Percentiles rank a stretch among this genome's conserved stretches.
phyloP scores from a whole-genome alignment of 2,329 filamentous ascomycete genomes.

The Ceratocystis ficicola region DNA sequence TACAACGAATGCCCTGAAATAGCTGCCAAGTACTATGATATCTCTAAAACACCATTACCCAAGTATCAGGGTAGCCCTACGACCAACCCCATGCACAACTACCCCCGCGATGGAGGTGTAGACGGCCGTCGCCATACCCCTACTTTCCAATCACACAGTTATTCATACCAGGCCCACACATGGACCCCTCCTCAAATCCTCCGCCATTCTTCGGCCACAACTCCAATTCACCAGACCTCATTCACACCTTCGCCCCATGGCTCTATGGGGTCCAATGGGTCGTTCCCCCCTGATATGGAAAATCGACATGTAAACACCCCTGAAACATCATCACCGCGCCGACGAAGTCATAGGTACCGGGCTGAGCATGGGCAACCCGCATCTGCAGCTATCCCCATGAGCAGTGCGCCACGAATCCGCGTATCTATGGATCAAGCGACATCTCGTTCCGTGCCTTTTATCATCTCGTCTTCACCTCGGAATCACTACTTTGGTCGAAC shows the following conservation, averaged over 20 bases:
- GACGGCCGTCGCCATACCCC: slow-evolving; percentile 3
- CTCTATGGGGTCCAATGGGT: slow-evolving; percentile 4
- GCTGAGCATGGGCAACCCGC: slow-evolving; percentile 9
- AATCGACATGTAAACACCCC: slow-evolving; percentile 2
- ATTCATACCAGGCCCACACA: neutral
- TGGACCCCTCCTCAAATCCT: slow-evolving; percentile 16
- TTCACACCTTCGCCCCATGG: slow-evolving; percentile 15
- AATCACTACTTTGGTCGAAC: neutral
- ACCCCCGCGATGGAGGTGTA: neutral
- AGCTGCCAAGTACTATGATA: neutral
- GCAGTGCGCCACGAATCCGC: slow-evolving; percentile 14
- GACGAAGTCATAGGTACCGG: neutral
- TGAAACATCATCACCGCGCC: slow-evolving; percentile 12
- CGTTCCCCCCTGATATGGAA: slow-evolving; percentile 13
- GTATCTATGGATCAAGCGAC: slow-evolving; percentile 12
- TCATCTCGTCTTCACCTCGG: slow-evolving; percentile 15
- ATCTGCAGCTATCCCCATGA: neutral
- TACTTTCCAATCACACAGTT: slow-evolving; percentile 4
- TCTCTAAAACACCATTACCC: neutral
- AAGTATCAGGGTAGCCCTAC: neutral
- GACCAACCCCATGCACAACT: slow-evolving; percentile 9
- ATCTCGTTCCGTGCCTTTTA: neutral
- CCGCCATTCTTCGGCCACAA: slow-evolving; percentile 14
- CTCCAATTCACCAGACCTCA: slow-evolving; percentile 12
- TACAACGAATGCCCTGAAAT: neutral